Evolutionary conservation across 805 yeast species (phyloP).

Genomic region (Blastobotrys mokoenaii): DNA sequence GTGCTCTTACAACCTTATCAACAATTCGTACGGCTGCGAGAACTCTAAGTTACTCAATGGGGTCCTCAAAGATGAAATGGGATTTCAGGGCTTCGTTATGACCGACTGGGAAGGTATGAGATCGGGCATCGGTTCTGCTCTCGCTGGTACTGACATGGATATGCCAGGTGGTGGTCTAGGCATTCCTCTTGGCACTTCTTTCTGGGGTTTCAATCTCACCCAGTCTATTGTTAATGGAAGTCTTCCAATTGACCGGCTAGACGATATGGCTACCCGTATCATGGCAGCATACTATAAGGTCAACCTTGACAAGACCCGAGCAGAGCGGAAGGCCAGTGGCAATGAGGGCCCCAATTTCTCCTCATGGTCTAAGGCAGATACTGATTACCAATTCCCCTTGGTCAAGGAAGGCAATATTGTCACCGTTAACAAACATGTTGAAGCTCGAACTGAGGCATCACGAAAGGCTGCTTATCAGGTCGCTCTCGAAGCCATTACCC

Average conservation of each 20-base stretch:
- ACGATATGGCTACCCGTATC: constrained; percentile 56
- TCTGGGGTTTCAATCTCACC: constrained; percentile 52
- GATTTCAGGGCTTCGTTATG: constrained; percentile 56
- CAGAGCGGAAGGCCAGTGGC: constrained; percentile 21
- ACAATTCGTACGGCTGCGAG: constrained; percentile 50
- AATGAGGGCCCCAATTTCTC: constrained; percentile 42
- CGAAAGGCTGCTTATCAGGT: constrained; percentile 43
- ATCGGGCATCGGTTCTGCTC: constrained; percentile 41
- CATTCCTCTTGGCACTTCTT: constrained; percentile 41
- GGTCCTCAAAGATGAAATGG: constrained; percentile 49
- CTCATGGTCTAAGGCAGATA: constrained; percentile 46
- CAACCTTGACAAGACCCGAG: constrained; percentile 25
- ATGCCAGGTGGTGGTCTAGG: constrained; percentile 53
- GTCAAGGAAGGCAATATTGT: constrained; percentile 43
- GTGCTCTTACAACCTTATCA: constrained; percentile 50
- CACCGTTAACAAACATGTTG: constrained; percentile 46
- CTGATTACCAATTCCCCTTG: constrained; percentile 29
- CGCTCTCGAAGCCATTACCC: constrained; percentile 49
- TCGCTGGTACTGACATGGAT: constrained; percentile 56
- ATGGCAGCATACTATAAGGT: constrained; percentile 47
- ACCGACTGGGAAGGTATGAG: constrained; percentile 54
- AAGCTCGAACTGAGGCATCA: constrained; percentile 40
- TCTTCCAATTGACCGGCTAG: constrained; percentile 42
- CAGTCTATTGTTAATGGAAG: constrained; percentile 49
- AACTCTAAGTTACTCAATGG: constrained; percentile 46